Conservation (phyloP, 257 asterid species). For the Gynochthodes officinalis region DNA sequence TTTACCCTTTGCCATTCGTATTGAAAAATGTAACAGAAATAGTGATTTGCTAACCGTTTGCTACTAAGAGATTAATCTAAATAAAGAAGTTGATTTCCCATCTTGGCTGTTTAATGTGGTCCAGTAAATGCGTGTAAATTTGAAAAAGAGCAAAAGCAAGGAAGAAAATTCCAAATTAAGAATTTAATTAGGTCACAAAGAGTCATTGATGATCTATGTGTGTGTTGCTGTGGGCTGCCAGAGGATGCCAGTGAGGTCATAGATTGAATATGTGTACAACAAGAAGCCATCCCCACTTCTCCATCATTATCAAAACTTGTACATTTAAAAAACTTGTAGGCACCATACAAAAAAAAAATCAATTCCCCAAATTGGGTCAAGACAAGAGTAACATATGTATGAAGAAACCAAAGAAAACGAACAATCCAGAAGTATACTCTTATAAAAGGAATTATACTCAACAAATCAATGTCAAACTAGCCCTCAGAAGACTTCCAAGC, state of each 20-base stretch:
- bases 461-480: slow-evolving; percentile 31
- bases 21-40: too few species aligned
- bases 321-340: slow-evolving; percentile 2
- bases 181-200: not conserved
- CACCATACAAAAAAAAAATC: slow-evolving; percentile 1
- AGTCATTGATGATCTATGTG: slow-evolving; percentile 2
- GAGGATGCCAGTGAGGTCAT: slow-evolving; percentile 6
- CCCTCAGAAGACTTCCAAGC: slow-evolving; percentile 17
- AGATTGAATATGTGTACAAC: slow-evolving; percentile 5
- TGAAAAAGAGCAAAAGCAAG: not conserved
- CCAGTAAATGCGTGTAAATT: not conserved
- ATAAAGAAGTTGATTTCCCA: too few species aligned
- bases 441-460: slow-evolving; percentile 13
- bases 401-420: slow-evolving; percentile 21
- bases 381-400: not conserved
- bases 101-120: not conserved
- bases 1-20: too few species aligned
- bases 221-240: not conserved
- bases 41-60: too few species aligned
- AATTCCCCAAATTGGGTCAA: slow-evolving; percentile 7
- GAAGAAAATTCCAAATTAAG: not conserved
- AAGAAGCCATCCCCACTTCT: slow-evolving; percentile 17
- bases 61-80: too few species aligned
- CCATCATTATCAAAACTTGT: slow-evolving; percentile 16
- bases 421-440: slow-evolving; percentile 9